Conservation (phyloP, 306 rosid species). For the Medicago ruthenica region DNA sequence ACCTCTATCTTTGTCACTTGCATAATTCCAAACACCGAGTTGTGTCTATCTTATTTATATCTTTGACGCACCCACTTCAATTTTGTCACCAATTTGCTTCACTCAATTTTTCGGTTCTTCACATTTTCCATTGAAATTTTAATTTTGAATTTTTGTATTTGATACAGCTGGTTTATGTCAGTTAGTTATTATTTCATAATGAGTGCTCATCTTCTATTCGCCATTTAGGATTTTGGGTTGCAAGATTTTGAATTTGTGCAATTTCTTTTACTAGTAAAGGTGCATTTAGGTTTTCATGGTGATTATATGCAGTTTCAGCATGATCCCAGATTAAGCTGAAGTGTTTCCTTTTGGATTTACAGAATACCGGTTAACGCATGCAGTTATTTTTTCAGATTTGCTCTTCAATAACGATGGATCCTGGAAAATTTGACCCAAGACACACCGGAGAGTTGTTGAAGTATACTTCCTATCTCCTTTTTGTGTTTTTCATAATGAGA, state of each 20-base stretch:
- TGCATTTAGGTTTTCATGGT: background rate
- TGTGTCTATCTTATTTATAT: background rate
- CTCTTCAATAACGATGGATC: constrained; percentile 30
- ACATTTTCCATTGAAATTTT: background rate
- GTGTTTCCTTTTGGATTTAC: constrained; percentile 21
- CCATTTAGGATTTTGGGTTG: constrained; percentile 7
- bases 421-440: constrained; percentile 32
- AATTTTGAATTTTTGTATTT: too few species aligned
- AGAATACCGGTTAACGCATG: background rate
- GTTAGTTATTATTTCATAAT: background rate
- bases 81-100: background rate
- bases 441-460: constrained; percentile 31
- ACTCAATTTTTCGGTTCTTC: background rate
- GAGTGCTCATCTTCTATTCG: background rate
- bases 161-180: background rate
- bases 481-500: background rate
- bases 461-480: constrained; percentile 14
- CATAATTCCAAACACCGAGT: background rate
- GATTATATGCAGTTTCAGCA: background rate
- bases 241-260: background rate
- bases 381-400: constrained; percentile 18
- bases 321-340: background rate
- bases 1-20: background rate
- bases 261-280: background rate
- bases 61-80: background rate